These are phyloP conservation scores for Trichoderma asperellum DNA, from an alignment of 2,329 filamentous ascomycete species.

Conservation along the genomic window DNA sequence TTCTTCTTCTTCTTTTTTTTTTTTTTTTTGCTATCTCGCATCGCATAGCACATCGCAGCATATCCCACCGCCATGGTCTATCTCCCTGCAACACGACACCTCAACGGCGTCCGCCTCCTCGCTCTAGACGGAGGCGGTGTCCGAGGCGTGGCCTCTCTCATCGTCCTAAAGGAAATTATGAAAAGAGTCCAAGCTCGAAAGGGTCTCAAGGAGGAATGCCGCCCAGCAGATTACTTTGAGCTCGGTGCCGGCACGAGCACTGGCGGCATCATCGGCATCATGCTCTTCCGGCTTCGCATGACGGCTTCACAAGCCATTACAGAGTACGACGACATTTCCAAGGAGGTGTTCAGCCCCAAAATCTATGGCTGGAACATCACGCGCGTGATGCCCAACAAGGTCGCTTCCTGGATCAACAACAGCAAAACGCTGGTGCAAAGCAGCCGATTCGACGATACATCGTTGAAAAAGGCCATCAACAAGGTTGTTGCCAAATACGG, in stretches of 20 bases:
- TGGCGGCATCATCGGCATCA: constrained; percentile 22
- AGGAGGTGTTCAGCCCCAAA: constrained; percentile 19
- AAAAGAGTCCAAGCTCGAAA: constrained; percentile 13
- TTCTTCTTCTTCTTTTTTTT: not conserved
- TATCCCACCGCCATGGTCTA: constrained; percentile 7
- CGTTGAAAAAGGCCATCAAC: constrained; percentile 18
- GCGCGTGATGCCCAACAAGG: constrained; percentile 8
- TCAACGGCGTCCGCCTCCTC: constrained; percentile 23
- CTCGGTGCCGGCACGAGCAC: constrained; percentile 15
- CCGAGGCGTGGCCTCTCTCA: constrained; percentile 13
- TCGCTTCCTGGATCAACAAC: constrained; percentile 20
- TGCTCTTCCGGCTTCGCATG: constrained; percentile 26
- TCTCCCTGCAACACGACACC: constrained; percentile 15
- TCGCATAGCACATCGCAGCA: not conserved
- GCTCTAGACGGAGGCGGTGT: constrained; percentile 23
- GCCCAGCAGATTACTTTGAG: constrained; percentile 21
- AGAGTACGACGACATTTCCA: constrained; percentile 12
- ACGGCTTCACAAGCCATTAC: constrained; percentile 11
- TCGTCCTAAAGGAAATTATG: constrained; percentile 24
- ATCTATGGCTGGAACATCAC: constrained; percentile 12
- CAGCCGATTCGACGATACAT: constrained; percentile 12
- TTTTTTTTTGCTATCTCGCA: too few relatives aligned
- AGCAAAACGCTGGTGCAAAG: constrained; percentile 23
- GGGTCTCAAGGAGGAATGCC: constrained; percentile 12
- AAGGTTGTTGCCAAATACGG: constrained; percentile 18